These are phyloP conservation scores for Capsicum pubescens DNA, from an alignment of 257 asterid genomes.

Conservation along the genomic window DNA sequence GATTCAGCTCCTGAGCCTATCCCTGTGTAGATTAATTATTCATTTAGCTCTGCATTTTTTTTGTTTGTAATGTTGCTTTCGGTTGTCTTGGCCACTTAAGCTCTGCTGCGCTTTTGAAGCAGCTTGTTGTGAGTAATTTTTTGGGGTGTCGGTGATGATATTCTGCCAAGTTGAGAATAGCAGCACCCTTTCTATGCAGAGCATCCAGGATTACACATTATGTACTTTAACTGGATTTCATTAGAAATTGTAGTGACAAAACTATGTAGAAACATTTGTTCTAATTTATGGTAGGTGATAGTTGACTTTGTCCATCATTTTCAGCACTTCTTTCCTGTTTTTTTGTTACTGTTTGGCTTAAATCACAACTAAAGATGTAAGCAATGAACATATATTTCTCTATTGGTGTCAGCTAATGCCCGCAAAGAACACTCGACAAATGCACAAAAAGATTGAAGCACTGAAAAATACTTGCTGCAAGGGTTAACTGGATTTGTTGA, in stretches of 20 bases:
- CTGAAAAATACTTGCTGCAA: not conserved
- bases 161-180: not conserved
- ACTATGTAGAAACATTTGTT: not conserved
- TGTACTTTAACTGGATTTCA: not conserved
- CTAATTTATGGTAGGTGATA: not conserved
- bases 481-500: not conserved
- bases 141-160: not conserved
- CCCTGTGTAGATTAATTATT: constrained; percentile 45
- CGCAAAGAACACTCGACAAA: not conserved
- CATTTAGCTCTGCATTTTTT: constrained; percentile 2
- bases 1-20: constrained; percentile 49
- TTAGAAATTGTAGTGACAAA: not conserved
- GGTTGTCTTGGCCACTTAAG: constrained; percentile 3
- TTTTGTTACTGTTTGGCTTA: not conserved
- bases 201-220: constrained; percentile 11
- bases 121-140: constrained; percentile 25
- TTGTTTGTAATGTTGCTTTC: constrained; percentile 29
- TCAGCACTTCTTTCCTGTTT: constrained; percentile 14
- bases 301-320: not conserved
- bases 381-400: not conserved
- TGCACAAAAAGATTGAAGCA: not conserved
- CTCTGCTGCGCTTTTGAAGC: constrained; percentile 14
- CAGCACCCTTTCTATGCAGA: not conserved
- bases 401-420: not conserved
- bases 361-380: not conserved